A percentile compares a stretch with the other conserved stretches of the same genome.
Conservation (phyloP, 2,329 filamentous ascomycete genomes). For the Mollisia scopiformis region DNA sequence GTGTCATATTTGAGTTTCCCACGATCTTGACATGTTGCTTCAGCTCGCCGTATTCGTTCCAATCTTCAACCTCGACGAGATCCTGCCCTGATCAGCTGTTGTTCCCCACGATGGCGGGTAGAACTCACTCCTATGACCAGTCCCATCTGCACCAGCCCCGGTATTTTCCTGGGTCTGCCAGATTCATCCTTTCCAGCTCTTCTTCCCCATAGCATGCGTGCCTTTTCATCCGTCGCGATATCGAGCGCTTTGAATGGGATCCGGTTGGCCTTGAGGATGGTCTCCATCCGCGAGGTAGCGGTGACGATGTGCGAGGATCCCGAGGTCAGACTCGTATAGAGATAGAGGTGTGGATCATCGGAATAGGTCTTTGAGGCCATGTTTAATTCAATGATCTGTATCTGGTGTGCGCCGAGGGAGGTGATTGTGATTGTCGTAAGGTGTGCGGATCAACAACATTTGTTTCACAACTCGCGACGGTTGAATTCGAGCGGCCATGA, state of each 20-base stretch:
- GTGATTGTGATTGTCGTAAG: not conserved
- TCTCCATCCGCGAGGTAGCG: conserved; percentile 92
- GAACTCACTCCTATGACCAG: conserved; percentile 78
- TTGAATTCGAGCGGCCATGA: conserved; percentile 15
- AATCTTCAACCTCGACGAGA: conserved; percentile 92
- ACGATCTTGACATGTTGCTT: conserved; percentile 79
- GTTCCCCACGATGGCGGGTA: not conserved
- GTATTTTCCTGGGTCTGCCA: conserved; percentile 74
- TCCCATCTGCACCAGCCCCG: conserved; percentile 85
- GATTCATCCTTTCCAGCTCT: conserved; percentile 72
- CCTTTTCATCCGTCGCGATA: conserved; percentile 86
- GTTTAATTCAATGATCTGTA: conserved; percentile 15
- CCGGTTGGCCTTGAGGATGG: conserved; percentile 91
- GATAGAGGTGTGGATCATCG: conserved; percentile 77
- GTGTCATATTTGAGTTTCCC: conserved; percentile 9
- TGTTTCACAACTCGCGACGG: conserved; percentile 24
- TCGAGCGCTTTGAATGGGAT: conserved; percentile 94
- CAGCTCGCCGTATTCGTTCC: conserved; percentile 98
- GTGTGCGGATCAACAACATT: conserved; percentile 1
- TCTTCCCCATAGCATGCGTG: conserved; percentile 85
- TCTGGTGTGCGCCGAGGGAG: not conserved
- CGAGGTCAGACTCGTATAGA: conserved; percentile 94
- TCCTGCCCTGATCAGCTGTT: conserved; percentile 59
- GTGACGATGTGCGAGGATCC: conserved; percentile 96
- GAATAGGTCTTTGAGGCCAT: conserved; percentile 39